Percentiles rank a stretch among this genome's conserved stretches.
Evolutionary conservation across 2,329 filamentous ascomycete genomes (phyloP).

Genomic region (Sarocladium strictum): DNA sequence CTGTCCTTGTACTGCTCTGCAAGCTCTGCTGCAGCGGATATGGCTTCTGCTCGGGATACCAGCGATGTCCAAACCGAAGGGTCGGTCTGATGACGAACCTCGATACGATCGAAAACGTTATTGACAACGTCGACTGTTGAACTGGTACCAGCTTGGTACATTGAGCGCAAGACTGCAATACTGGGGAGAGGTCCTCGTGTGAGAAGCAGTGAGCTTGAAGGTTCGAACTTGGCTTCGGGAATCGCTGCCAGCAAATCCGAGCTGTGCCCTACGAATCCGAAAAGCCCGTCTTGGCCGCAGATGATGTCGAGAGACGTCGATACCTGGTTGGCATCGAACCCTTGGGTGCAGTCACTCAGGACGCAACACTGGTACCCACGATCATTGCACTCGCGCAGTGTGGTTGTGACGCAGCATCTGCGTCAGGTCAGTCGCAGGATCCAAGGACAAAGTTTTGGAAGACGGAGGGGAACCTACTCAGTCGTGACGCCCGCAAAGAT

Average conservation of each 20-base stretch:
- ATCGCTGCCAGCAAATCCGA: slow-evolving; percentile 20
- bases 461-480: slow-evolving; percentile 27
- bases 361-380: slow-evolving; percentile 56
- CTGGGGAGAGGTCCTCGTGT: slow-evolving; percentile 9
- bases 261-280: slow-evolving; percentile 39
- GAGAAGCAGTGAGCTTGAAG: neutral
- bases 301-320: slow-evolving; percentile 42
- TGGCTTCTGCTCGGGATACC: slow-evolving; percentile 25
- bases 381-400: slow-evolving; percentile 50
- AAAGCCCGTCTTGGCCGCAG: slow-evolving; percentile 43
- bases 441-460: too few relatives aligned
- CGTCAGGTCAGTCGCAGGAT: neutral
- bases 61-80: slow-evolving; percentile 46
- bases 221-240: neutral
- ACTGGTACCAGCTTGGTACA: slow-evolving; percentile 32
- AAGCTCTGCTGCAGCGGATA: slow-evolving; percentile 2
- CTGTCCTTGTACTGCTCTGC: neutral
- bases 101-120: slow-evolving; percentile 38
- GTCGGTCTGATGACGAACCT: slow-evolving; percentile 39
- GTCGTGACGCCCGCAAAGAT: slow-evolving; percentile 53
- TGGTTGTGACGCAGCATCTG: slow-evolving; percentile 44
- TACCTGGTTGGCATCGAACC: slow-evolving; percentile 41
- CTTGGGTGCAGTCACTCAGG: slow-evolving; percentile 40
- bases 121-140: slow-evolving; percentile 37
- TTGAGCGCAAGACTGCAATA: slow-evolving; percentile 27